Percentiles rank a stretch among this genome's conserved stretches.
Conservation (phyloP, 2,329 filamentous ascomycete species). For the Neofusicoccum ribis region DNA sequence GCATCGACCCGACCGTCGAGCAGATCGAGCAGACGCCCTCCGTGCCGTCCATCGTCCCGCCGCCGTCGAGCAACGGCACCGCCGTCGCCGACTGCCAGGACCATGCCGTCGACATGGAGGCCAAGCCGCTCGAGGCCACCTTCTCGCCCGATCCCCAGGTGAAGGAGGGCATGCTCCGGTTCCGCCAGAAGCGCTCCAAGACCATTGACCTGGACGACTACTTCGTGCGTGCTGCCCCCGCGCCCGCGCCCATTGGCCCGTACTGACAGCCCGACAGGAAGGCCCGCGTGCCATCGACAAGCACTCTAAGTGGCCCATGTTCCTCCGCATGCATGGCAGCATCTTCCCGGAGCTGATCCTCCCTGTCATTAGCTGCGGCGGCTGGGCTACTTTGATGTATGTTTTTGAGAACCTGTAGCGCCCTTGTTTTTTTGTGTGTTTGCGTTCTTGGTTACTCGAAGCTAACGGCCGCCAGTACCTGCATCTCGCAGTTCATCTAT, state of each 20-base stretch:
- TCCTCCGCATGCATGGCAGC: constrained; percentile 74
- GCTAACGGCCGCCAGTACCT: background rate
- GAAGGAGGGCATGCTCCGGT: background rate
- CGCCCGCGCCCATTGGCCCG: constrained; percentile 22
- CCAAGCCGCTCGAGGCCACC: constrained; percentile 7
- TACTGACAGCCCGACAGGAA: constrained; percentile 16
- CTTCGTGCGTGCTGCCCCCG: constrained; percentile 49
- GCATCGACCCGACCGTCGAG: background rate
- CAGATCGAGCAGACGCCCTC: background rate
- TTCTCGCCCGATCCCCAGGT: constrained; percentile 4
- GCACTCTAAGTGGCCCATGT: constrained; percentile 75
- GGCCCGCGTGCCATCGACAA: constrained; percentile 69
- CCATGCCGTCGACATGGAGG: constrained; percentile 1
- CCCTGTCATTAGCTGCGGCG: constrained; percentile 62
- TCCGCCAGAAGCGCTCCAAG: constrained; percentile 29
- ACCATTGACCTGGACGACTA: constrained; percentile 57
- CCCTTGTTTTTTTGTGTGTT: constrained; percentile 28
- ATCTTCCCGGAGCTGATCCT: constrained; percentile 74
- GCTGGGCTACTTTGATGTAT: constrained; percentile 66
- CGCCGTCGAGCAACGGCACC: constrained; percentile 17
- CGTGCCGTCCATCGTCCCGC: background rate
- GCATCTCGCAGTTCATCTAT: constrained; percentile 51
- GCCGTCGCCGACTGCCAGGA: constrained; percentile 1
- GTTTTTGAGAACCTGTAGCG: background rate
- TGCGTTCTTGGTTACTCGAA: background rate